Conservation (phyloP, 257 asterid genomes). For the Solanum rostratum region DNA sequence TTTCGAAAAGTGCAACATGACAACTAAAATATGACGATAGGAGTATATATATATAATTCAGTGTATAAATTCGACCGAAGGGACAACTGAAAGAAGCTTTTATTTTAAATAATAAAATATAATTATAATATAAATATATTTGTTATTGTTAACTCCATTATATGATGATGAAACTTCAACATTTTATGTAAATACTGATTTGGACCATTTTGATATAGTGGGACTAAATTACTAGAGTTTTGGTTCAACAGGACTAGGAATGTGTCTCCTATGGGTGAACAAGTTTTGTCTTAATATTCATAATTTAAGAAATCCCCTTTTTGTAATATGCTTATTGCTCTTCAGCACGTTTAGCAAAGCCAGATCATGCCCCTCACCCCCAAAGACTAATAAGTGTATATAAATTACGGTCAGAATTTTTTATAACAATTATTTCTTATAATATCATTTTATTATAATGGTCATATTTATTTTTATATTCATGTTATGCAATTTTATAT, state of each 20-base stretch:
- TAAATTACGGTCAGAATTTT: background rate
- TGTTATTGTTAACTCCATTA: background rate
- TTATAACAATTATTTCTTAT: background rate
- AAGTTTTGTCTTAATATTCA: background rate
- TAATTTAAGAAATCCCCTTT: background rate
- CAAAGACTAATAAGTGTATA: background rate
- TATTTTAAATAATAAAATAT: too few relatives aligned
- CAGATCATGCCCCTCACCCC: constrained; percentile 6
- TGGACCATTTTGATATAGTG: background rate
- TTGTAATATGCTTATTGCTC: background rate
- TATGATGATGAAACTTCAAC: background rate
- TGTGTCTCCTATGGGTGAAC: constrained; percentile 17
- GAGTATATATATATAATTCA: too few relatives aligned
- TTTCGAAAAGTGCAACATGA: too few relatives aligned
- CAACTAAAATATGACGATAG: too few relatives aligned
- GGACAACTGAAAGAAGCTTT: background rate
- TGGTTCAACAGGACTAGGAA: background rate
- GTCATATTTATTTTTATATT: background rate
- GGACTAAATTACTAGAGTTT: background rate
- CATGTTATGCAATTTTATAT: too few relatives aligned
- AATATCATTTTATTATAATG: background rate
- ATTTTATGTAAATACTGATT: background rate
- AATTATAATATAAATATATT: too few relatives aligned
- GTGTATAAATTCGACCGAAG: background rate
- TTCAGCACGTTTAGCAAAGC: constrained; percentile 12